These are phyloP conservation scores for Trichoderma gracile DNA, from an alignment of 2,329 filamentous ascomycete genomes.

Conservation along the genomic window DNA sequence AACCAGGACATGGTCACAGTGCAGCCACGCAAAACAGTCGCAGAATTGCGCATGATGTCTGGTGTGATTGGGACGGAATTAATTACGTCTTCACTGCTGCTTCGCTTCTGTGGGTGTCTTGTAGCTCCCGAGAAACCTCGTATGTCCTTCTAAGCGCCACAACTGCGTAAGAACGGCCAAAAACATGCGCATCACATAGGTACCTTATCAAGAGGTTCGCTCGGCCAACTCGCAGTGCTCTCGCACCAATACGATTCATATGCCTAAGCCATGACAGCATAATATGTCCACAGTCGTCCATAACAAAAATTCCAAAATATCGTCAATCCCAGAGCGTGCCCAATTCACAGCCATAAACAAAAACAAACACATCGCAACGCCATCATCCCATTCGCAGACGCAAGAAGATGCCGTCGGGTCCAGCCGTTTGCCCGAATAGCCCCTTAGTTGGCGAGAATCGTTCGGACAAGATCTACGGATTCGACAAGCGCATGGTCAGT, in stretches of 20 bases:
- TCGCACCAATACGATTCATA: slow-evolving; percentile 16
- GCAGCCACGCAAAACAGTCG: neutral
- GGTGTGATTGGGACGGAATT: neutral
- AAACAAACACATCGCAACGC: slow-evolving; percentile 35
- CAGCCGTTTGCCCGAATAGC: neutral
- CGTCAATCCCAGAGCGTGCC: slow-evolving; percentile 24
- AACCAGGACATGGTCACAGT: neutral
- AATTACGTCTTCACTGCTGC: too few relatives aligned
- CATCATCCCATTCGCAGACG: slow-evolving; percentile 37
- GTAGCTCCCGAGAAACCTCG: neutral
- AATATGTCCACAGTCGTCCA: slow-evolving; percentile 16
- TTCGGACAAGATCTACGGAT: slow-evolving; percentile 74
- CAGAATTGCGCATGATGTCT: neutral
- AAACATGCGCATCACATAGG: too few relatives aligned
- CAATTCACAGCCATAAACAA: slow-evolving; percentile 26
- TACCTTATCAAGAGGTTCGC: neutral
- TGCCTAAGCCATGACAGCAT: slow-evolving; percentile 13
- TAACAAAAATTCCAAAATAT: neutral
- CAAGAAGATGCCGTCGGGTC: slow-evolving; percentile 32
- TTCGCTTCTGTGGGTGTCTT: too few relatives aligned
- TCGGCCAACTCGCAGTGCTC: neutral
- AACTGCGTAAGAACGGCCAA: too few relatives aligned
- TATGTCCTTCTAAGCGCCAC: too few relatives aligned
- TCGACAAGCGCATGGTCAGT: slow-evolving; percentile 17
- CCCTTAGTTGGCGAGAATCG: slow-evolving; percentile 76